Evolutionary conservation across 2,329 filamentous ascomycete genomes (phyloP).

Genomic region (Knoxdaviesia capensis): DNA sequence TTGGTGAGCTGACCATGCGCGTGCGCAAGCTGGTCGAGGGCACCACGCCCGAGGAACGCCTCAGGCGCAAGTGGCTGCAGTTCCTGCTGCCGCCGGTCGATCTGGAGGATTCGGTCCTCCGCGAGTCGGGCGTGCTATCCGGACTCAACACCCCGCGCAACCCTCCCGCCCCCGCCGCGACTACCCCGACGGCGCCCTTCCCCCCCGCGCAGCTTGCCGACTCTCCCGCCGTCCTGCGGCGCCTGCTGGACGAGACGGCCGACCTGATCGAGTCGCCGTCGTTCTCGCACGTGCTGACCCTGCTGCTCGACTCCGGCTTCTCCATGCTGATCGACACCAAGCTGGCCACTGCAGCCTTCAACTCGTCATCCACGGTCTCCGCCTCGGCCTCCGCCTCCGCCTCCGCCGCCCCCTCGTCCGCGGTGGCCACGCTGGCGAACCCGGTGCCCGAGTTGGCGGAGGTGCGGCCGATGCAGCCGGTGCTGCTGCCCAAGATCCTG

Average conservation of each 20-base stretch:
- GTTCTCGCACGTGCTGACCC: slow-evolving; percentile 69
- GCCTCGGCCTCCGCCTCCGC: slow-evolving; percentile 4
- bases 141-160: slow-evolving; percentile 14
- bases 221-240: slow-evolving; percentile 36
- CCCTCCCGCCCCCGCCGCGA: slow-evolving; percentile 8
- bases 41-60: slow-evolving; percentile 17
- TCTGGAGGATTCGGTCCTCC: slow-evolving; percentile 66
- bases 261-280: slow-evolving; percentile 88
- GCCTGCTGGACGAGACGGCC: slow-evolving; percentile 83
- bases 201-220: too few species aligned
- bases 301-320: slow-evolving; percentile 75
- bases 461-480: slow-evolving; percentile 35
- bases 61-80: slow-evolving; percentile 48
- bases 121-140: slow-evolving; percentile 60
- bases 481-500: slow-evolving; percentile 66
- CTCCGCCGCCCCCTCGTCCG: slow-evolving; percentile 8
- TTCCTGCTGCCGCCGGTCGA: slow-evolving; percentile 64
- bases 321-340: slow-evolving; percentile 67
- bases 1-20: slow-evolving; percentile 63
- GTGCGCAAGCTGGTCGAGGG: slow-evolving; percentile 77
- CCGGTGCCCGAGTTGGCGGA: slow-evolving; percentile 11
- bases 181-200: neutral
- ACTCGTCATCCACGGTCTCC: slow-evolving; percentile 19
- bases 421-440: slow-evolving; percentile 2
- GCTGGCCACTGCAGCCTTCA: slow-evolving; percentile 61